Base-by-base conservation (phyloP, 192 early-diverging fungal species). In the Linnemannia zychae region DNA sequence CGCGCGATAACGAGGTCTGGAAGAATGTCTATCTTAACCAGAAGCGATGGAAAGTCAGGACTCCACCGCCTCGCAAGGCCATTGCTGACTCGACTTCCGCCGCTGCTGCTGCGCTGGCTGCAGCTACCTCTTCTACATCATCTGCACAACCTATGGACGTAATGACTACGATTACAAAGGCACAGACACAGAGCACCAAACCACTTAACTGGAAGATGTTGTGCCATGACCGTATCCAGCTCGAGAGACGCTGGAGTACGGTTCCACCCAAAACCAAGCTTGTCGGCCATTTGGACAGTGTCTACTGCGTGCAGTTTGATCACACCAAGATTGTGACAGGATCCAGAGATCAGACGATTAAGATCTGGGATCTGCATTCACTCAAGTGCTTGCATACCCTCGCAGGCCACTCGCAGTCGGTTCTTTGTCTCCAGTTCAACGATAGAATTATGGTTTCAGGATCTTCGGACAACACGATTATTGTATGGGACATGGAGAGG, bases 261-360 rank as follows among this genome's bases (percentile, higher is more conserved):
- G 82, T 76, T 4, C 88, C 87, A 20, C 73, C 79, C 16, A 89
- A 92, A 22, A 88, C 83, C 33, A 92, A 93, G 36, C 84, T 99
- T 18, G 78, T 81, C 13, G 96, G 96, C n/a, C 98, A 99, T 75
- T 67, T 63, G 47, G 96, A 95, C 67, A 96, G 94, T 73, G 95
- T 99, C 6, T 96, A 98, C 76, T 99, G 98, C 78, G 91, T 99
- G 28, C 97, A 98, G 65, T 97, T 92, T 86, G 90, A 98, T 73
- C 88, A 92, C 48, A 49, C 92, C 24, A 92, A 92, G 71, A 90
- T 97, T 33, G 89, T 96, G 0, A 96, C 95, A 6, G 96, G 96
- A 33, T 94, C 94, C 38, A 90, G 94, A 68, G 96, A 97, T 81
- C 86, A 91, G 60, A 92, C 93, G 4, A 90, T 97, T 77, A 94